Conservation (phyloP, 176 grass and related monocot genomes). For the Sorghum bicolor region DNA sequence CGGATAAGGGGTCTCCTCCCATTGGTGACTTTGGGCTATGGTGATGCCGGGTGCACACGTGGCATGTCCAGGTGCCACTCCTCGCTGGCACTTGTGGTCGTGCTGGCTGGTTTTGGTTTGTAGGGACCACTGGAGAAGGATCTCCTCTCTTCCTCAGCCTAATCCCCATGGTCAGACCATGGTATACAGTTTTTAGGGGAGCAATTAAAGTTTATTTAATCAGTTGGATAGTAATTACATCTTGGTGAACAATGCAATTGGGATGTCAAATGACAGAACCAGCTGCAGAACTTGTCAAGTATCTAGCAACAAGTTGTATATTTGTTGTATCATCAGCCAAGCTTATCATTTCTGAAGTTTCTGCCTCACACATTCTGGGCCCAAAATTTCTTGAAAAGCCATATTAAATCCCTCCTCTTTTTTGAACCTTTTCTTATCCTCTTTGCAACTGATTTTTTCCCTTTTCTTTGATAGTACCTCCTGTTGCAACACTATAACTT, state of each 20-base stretch:
- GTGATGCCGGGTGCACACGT: slow-evolving; percentile 23
- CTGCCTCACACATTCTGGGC: too few relatives aligned
- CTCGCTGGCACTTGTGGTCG: background rate
- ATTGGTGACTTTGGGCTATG: slow-evolving; percentile 71
- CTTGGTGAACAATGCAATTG: too few relatives aligned
- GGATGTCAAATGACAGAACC: too few relatives aligned
- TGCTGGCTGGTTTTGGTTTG: background rate
- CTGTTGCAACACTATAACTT: background rate
- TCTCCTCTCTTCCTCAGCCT: background rate
- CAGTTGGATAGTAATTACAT: too few relatives aligned
- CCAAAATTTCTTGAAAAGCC: too few relatives aligned
- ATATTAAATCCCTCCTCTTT: background rate
- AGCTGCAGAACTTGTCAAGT: too few relatives aligned
- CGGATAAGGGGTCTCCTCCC: slow-evolving; percentile 55
- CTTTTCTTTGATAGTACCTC: background rate
- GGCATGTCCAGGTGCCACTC: slow-evolving; percentile 1
- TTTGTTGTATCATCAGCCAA: too few relatives aligned
- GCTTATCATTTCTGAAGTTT: too few relatives aligned
- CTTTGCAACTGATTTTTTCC: too few relatives aligned
- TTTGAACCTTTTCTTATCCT: too few relatives aligned
- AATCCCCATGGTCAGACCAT: background rate
- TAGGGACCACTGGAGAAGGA: background rate
- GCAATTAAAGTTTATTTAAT: background rate
- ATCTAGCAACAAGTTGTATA: too few relatives aligned
- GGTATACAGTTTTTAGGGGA: background rate